Conservation (phyloP, 345 rosid species). For the Gossypium raimondii region DNA sequence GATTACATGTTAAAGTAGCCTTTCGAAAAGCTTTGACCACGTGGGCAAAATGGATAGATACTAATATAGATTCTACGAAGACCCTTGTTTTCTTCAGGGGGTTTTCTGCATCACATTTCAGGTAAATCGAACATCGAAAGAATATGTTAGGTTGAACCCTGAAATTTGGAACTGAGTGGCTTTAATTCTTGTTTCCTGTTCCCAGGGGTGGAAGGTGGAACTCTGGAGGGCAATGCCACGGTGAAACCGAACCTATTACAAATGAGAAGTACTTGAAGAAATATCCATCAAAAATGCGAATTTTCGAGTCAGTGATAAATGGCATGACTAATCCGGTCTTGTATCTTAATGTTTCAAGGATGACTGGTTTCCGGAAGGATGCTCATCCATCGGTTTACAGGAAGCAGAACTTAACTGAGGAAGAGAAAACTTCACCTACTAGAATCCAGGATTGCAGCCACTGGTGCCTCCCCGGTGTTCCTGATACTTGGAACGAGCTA, state of each 20-base stretch:
- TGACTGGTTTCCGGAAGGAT: constrained; percentile 42
- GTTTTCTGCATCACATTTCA: constrained; percentile 37
- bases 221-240: constrained; percentile 42
- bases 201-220: constrained; percentile 48
- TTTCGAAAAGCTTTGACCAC: constrained; percentile 40
- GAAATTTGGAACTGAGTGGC: not conserved
- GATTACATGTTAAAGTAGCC: constrained; percentile 32
- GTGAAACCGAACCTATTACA: constrained; percentile 31
- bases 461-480: constrained; percentile 61
- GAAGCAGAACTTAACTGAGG: constrained; percentile 23
- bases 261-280: constrained; percentile 18
- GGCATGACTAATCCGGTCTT: constrained; percentile 32
- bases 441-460: constrained; percentile 46
- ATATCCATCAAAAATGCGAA: constrained; percentile 37
- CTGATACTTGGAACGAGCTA: constrained; percentile 51
- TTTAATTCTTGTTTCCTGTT: not conserved
- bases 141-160: not conserved
- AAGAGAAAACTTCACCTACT: constrained; percentile 24
- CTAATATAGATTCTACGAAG: constrained; percentile 30
- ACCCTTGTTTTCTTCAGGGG: constrained; percentile 45
- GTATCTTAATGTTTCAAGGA: constrained; percentile 39
- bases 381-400: constrained; percentile 44
- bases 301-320: constrained; percentile 29
- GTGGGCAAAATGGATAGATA: constrained; percentile 47
- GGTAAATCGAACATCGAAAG: constrained; percentile 20